A percentile compares a stretch with the other conserved stretches of the same genome.
phyloP scores from a whole-genome alignment of 371 early-diverging fungal species.

The Apophysomyces variabilis region DNA sequence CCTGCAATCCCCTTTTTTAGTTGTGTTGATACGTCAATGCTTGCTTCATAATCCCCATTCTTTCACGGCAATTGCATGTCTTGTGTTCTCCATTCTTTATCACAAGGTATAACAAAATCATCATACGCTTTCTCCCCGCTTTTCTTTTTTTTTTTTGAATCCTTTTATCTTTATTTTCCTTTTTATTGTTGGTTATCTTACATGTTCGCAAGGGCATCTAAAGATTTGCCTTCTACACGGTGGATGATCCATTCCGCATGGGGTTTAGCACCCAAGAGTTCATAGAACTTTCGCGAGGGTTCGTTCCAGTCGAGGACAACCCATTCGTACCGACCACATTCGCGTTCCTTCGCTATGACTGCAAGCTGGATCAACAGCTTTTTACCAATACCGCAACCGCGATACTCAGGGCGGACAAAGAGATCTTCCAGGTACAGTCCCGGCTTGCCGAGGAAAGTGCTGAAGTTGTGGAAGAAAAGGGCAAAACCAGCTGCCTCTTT shows the following conservation, averaged over 20 bases:
- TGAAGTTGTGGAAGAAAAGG: slow-evolving; percentile 84
- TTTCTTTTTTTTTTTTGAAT: no score
- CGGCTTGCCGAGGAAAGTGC: slow-evolving; percentile 73
- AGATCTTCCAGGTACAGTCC: slow-evolving; percentile 88
- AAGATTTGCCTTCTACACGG: slow-evolving; percentile 63
- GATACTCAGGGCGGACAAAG: slow-evolving; percentile 67
- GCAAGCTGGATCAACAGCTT: slow-evolving; percentile 72
- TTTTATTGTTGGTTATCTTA: slow-evolving; percentile 16
- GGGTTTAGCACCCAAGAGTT: slow-evolving; percentile 63
- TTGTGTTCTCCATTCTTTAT: no score
- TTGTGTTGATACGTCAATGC: no score
- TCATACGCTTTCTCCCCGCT: no score
- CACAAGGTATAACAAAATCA: no score
- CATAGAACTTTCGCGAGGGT: slow-evolving; percentile 62
- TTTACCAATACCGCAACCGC: slow-evolving; percentile 79
- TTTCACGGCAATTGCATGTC: no score
- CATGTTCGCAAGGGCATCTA: slow-evolving; percentile 57
- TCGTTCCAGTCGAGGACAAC: slow-evolving; percentile 79
- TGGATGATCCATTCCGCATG: slow-evolving; percentile 73
- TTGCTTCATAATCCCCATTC: no score
- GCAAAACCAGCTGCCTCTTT: slow-evolving; percentile 74
- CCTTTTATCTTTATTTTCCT: no score
- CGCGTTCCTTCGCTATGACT: slow-evolving; percentile 60
- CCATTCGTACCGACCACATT: slow-evolving; percentile 84
- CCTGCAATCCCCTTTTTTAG: no score